Evolutionary conservation across 179 eudicot species (phyloP).

Genomic region (Beta macrorhiza): DNA sequence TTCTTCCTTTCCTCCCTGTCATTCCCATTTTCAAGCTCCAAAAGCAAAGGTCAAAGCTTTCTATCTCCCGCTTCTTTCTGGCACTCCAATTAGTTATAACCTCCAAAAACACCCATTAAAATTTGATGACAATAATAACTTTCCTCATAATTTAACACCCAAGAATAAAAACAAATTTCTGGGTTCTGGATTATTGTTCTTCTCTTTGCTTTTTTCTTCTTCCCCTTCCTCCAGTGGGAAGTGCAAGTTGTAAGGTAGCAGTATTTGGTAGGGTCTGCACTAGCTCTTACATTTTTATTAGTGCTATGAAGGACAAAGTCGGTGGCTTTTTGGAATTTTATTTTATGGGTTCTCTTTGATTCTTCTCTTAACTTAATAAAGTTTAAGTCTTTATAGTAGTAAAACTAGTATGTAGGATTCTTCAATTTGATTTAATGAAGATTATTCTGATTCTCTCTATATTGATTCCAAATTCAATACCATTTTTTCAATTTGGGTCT

Average conservation of each 20-base stretch:
- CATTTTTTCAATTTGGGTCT: constrained; percentile 31
- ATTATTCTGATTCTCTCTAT: constrained; percentile 48
- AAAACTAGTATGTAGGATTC: constrained; percentile 25
- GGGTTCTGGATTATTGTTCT: constrained; percentile 6
- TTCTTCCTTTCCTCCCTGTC: constrained; percentile 21
- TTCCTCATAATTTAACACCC: constrained; percentile 6
- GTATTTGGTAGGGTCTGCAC: constrained; percentile 32
- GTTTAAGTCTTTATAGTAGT: constrained; percentile 30
- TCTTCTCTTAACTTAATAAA: constrained; percentile 25
- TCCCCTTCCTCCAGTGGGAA: background rate
- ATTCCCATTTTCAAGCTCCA: constrained; percentile 20
- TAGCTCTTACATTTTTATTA: constrained; percentile 16
- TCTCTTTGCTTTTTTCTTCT: constrained; percentile 3
- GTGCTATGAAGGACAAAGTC: constrained; percentile 33
- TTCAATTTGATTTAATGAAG: constrained; percentile 26
- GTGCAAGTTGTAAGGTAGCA: constrained; percentile 25
- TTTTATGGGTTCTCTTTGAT: constrained; percentile 39
- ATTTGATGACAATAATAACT: background rate
- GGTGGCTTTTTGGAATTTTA: constrained; percentile 31
- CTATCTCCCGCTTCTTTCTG: constrained; percentile 17
- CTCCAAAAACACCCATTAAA: constrained; percentile 4
- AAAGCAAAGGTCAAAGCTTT: constrained; percentile 18
- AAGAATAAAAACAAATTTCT: background rate
- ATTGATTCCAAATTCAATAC: constrained; percentile 32
- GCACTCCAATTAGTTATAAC: background rate